These are phyloP conservation scores for Calycina herbarum DNA, from an alignment of 2,329 filamentous ascomycete genomes.

Conservation along the genomic window DNA sequence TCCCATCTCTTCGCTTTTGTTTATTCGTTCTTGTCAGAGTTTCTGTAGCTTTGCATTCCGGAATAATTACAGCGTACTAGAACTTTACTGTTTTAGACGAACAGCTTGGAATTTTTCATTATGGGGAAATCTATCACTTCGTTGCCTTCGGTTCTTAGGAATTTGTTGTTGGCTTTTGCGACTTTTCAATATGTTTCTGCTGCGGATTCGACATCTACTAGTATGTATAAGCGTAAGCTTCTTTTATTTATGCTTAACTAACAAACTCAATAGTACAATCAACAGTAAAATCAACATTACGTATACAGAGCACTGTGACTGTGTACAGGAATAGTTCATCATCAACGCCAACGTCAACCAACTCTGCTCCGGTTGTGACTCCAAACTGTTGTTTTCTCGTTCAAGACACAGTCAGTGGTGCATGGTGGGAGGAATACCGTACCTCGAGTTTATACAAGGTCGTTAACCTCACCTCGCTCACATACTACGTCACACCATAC, in stretches of 20 bases:
- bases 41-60: no score
- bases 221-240: background rate
- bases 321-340: background rate
- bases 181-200: background rate
- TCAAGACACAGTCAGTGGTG: slow-evolving; percentile 19
- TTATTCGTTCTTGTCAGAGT: no score
- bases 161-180: background rate
- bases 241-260: background rate
- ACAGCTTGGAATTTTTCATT: background rate
- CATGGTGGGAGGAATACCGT: slow-evolving; percentile 9
- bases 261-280: background rate
- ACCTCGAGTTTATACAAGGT: background rate
- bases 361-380: background rate
- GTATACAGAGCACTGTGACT: background rate
- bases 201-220: background rate
- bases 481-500: slow-evolving; percentile 15
- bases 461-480: slow-evolving; percentile 16
- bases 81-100: no score
- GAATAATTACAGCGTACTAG: no score
- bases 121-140: background rate
- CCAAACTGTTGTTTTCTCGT: slow-evolving; percentile 21
- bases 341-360: background rate
- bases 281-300: no score
- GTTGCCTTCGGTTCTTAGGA: background rate
- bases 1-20: no score